phyloP scores from a whole-genome alignment of 2,329 filamentous ascomycete species.

The Trichothecium sympodiale region DNA sequence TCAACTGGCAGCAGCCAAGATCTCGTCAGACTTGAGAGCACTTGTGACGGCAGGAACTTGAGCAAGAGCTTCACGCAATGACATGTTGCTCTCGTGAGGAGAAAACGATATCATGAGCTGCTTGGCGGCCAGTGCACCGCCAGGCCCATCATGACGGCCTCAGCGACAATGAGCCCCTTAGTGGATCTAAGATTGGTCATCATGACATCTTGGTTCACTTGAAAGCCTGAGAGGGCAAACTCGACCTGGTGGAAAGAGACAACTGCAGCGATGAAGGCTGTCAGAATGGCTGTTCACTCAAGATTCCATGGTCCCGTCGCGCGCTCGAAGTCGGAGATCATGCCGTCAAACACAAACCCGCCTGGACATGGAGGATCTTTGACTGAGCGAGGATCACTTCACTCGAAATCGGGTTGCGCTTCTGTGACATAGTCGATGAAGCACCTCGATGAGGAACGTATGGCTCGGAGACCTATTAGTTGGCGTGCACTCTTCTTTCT shows the following conservation, averaged over 20 bases:
- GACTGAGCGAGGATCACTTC: constrained; percentile 44
- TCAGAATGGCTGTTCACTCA: constrained; percentile 45
- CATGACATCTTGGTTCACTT: constrained; percentile 39
- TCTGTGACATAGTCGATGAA: constrained; percentile 47
- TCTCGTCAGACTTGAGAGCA: no score
- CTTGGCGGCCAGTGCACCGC: constrained; percentile 40
- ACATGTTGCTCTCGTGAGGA: no score
- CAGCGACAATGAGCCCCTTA: constrained; percentile 41
- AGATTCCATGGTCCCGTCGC: constrained; percentile 48
- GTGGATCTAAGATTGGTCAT: constrained; percentile 37
- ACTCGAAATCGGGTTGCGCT: constrained; percentile 46
- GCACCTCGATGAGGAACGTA: constrained; percentile 43
- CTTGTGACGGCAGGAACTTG: no score
- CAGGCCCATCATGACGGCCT: constrained; percentile 51
- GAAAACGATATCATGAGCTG: constrained; percentile 40
- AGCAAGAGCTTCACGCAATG: no score
- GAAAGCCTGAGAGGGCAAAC: constrained; percentile 39
- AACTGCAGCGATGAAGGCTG: constrained; percentile 40
- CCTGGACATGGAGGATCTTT: constrained; percentile 40
- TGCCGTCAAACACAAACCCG: constrained; percentile 41
- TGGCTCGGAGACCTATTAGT: constrained; percentile 38
- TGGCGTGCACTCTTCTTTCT: neutral
- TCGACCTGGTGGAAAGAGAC: constrained; percentile 41
- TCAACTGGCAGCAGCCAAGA: constrained; percentile 8
- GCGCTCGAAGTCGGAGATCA: constrained; percentile 47